Base-by-base conservation (phyloP, 2,329 filamentous ascomycete species). In the Arthroderma sp. region DNA sequence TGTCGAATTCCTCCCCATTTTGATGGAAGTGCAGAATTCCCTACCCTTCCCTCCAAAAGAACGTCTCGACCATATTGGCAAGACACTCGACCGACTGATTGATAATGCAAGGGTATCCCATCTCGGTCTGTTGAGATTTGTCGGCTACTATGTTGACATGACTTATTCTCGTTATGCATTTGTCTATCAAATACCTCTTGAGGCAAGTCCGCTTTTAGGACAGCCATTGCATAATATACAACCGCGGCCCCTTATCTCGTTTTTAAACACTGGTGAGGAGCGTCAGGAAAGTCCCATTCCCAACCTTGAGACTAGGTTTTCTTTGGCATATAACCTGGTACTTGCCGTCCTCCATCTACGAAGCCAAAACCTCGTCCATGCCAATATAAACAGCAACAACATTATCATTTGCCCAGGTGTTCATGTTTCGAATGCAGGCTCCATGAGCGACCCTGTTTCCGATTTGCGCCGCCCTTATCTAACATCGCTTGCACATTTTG, bases 331-430 rank as follows among this genome's bases (percentile, higher is more conserved):
- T 48, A 75, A 76, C 39, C 64, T 81, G 15, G 66, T 72, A 22
- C 66, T 75, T 49, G 73, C 74, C 2, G 66, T 78, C 27, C 66
- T 74, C 48, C 72, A 74, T 45, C 59, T 81, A 30, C 70, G 79
- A 58, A 70, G 68, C 34, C 70, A 74, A 48, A 70, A 73, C 36
- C 61, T 75, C 11, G 67, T 73, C 5, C 78, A 81, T 59, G 73
- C 77, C 41, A 77, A 80, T 51, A 72, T 82, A 53, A 80, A 78
- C 58, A 80, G 77, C 61, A 76, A 70, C 57, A 81, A 79, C 53
- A 68, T 81, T 29, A 62, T 81, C 10, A 73, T 81, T 30, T 75
- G 78, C 44, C 68, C 60, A 2, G 63, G 58, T 4, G 39, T 53
- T 58, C 50, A 66, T 60, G 48, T 58, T 56, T 38, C 56, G 59